Conservation (phyloP, 1,284 basidiomycete genomes). For the Xerocomus minutiporus region DNA sequence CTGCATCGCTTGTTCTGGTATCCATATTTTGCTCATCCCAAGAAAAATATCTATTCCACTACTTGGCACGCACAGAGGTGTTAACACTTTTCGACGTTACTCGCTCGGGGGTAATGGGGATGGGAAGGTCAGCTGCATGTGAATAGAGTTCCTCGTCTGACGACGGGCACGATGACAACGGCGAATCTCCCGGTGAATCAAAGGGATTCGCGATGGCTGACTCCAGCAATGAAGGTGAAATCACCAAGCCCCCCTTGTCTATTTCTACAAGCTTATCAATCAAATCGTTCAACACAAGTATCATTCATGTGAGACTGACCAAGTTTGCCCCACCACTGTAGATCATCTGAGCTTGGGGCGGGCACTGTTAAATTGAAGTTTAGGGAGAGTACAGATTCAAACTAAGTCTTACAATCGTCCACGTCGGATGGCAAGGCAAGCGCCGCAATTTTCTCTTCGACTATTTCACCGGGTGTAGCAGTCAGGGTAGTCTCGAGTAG, state of each 20-base stretch:
- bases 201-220: slow-evolving; percentile 58
- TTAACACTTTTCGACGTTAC: slow-evolving; percentile 31
- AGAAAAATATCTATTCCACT: slow-evolving; percentile 6
- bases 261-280: slow-evolving; percentile 41
- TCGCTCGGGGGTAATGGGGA: slow-evolving; percentile 49
- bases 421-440: slow-evolving; percentile 41
- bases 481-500: slow-evolving; percentile 60
- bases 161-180: slow-evolving; percentile 67
- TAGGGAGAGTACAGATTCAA: slow-evolving; percentile 1
- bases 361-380: slow-evolving; percentile 49
- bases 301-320: slow-evolving; percentile 39
- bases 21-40: not conserved
- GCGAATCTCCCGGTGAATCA: slow-evolving; percentile 58
- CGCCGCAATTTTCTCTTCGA: slow-evolving; percentile 67
- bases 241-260: slow-evolving; percentile 46
- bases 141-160: slow-evolving; percentile 80
- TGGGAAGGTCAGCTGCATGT: slow-evolving; percentile 59
- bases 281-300: slow-evolving; percentile 1
- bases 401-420: slow-evolving; percentile 31
- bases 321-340: slow-evolving; percentile 71
- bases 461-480: slow-evolving; percentile 57
- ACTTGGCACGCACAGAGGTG: slow-evolving; percentile 9
- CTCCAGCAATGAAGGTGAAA: slow-evolving; percentile 47
- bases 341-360: slow-evolving; percentile 70
- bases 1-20: slow-evolving; percentile 7